These are phyloP conservation scores for Amaranthus palmeri DNA, from an alignment of 148 eudicot species.

Conservation along the genomic window DNA sequence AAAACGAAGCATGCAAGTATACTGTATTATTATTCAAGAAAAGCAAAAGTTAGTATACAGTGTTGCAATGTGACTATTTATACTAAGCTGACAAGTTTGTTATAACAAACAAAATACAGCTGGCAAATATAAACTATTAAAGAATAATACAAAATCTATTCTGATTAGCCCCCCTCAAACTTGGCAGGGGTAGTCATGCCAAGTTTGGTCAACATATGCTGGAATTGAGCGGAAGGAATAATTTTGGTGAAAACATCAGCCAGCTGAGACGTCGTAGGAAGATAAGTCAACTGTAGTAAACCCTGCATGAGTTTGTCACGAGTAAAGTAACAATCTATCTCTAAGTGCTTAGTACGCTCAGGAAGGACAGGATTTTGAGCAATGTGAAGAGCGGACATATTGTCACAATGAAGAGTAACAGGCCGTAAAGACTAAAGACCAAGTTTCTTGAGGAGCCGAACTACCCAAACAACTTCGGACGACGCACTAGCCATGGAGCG, in stretches of 20 bases:
- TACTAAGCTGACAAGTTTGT: too few species aligned
- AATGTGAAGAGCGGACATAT: neutral
- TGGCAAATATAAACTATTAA: too few species aligned
- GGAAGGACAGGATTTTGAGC: neutral
- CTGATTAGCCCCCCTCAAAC: slow-evolving; percentile 1
- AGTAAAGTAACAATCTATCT: neutral
- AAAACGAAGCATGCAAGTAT: too few species aligned
- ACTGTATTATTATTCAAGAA: too few species aligned
- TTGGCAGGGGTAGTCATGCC: too few species aligned
- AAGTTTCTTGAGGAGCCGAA: neutral
- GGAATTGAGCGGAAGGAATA: neutral
- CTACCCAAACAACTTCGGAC: neutral
- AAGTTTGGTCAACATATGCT: neutral
- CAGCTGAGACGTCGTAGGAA: neutral
- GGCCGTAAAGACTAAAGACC: neutral
- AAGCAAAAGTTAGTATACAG: too few species aligned
- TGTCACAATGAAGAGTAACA: neutral
- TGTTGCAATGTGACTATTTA: too few species aligned
- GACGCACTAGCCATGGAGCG: neutral
- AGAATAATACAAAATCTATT: too few species aligned
- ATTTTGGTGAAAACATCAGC: neutral
- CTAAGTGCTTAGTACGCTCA: too few species aligned
- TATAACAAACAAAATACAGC: too few species aligned
- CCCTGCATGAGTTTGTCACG: neutral
- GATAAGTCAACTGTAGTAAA: neutral